Base-by-base conservation (phyloP, 306 rosid genomes). In the Vicia faba region DNA sequence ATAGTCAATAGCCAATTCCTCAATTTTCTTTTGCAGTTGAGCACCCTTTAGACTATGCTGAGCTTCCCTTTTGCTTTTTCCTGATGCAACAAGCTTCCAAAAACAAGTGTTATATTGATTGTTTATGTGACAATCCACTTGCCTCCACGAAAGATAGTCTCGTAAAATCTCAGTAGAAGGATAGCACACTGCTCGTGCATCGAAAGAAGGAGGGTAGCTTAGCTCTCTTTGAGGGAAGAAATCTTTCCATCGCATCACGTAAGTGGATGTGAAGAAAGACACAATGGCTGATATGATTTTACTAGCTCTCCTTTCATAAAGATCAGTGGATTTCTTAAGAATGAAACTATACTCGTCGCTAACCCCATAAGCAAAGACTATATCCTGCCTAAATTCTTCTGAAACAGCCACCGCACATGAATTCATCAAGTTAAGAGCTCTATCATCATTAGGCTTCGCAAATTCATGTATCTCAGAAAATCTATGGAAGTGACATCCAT, bases 51-150 rank as follows among this genome's bases (percentile, higher is more conserved):
- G 78, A 61, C 61, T 61, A 13, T 76, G 67, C 66, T 91, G 96
- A 35, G 93, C 96, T 72, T 86, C 93, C 55, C 77, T 79, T 84
- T 86, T 88, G 66, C 85, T 70, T 77, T 84, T 88, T 60, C 97
- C 93, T 48, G 84, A 74, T 76, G 84, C 78, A 44, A 88, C 93
- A 70, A 91, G 88, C 85, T 86, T 83, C 96, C 96, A 89, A 54
- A 87, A 92, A 82, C 97, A 89, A 64, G 97, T 80, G 76, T 92
- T 92, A 56, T 89, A 91, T 68, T 88, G 97, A 73, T 88, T 86
- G 76, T 91, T 91, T 78, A 91, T 88, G 83, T 91, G 96, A 64
- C 96, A 88, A 85, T 91, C 96, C 63, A 91, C 97, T 78, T 87
- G 97, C 75, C 97, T 89, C 96, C 96, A 87, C 0, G 92, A 79